Evolutionary conservation across 2,329 filamentous ascomycete species (phyloP).

Genomic region (Fusarium chlamydosporum): DNA sequence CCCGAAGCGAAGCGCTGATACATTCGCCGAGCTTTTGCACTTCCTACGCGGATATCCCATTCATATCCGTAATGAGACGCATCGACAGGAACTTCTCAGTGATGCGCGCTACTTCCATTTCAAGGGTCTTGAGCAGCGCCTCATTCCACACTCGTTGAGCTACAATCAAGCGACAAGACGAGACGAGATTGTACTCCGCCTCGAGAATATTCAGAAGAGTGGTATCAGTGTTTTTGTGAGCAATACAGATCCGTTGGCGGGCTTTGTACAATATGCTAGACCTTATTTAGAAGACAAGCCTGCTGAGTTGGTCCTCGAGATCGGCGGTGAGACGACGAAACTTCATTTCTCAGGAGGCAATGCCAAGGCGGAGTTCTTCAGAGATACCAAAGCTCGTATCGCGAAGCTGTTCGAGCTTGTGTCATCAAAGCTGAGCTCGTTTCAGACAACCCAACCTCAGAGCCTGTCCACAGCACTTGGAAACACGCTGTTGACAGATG

Average conservation of each 20-base stretch:
- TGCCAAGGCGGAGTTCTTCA: constrained; percentile 78
- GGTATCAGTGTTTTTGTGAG: constrained; percentile 76
- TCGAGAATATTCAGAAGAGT: constrained; percentile 91
- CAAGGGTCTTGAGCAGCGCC: constrained; percentile 88
- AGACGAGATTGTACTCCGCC: constrained; percentile 81
- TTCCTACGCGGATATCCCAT: constrained; percentile 87
- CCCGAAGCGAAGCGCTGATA: constrained; percentile 83
- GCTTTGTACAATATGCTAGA: constrained; percentile 82
- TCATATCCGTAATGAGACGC: constrained; percentile 79
- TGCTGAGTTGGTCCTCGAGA: constrained; percentile 84
- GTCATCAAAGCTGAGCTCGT: constrained; percentile 82
- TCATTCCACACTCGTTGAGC: constrained; percentile 82
- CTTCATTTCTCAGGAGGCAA: constrained; percentile 62
- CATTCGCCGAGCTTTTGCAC: constrained; percentile 85
- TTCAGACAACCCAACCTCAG: constrained; percentile 70
- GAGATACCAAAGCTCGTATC: constrained; percentile 77
- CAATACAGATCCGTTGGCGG: constrained; percentile 51
- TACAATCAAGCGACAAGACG: constrained; percentile 79
- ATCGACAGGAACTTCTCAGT: constrained; percentile 81
- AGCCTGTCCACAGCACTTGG: constrained; percentile 77
- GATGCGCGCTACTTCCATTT: constrained; percentile 96
- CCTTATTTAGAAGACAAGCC: constrained; percentile 85
- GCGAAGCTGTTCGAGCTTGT: constrained; percentile 83
- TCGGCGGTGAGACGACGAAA: constrained; percentile 75
- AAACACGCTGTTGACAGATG: constrained; percentile 77